Conservation (phyloP, 306 rosid species). For the Albizia julibrissin region DNA sequence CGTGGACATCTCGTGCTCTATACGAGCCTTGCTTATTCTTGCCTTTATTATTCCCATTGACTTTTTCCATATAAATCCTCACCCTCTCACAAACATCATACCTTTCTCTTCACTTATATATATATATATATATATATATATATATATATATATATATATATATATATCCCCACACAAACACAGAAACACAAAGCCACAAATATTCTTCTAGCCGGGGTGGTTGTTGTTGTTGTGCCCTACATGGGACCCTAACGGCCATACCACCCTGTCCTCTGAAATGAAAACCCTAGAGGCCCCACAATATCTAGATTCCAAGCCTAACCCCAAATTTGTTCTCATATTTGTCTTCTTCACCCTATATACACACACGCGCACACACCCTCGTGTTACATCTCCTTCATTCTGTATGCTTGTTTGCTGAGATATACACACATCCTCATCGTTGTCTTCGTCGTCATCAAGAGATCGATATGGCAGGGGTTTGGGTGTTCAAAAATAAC, state of each 20-base stretch:
- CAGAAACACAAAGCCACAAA: not conserved
- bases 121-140: too few relatives aligned
- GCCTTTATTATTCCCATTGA: constrained; percentile 11
- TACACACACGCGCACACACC: constrained; percentile 26
- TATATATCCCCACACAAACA: not conserved
- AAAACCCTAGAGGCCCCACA: constrained; percentile 50
- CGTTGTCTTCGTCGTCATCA: too few relatives aligned
- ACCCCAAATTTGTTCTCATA: constrained; percentile 27
- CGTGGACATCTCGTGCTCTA: constrained; percentile 74
- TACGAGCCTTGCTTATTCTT: not conserved
- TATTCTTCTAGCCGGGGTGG: constrained; percentile 34
- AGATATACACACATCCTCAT: not conserved
- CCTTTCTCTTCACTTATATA: too few relatives aligned
- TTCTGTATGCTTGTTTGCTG: not conserved
- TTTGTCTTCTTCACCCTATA: not conserved
- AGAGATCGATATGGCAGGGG: constrained; percentile 53
- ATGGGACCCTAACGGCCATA: constrained; percentile 38
- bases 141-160: too few relatives aligned
- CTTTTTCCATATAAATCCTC: not conserved
- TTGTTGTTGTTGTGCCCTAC: constrained; percentile 48
- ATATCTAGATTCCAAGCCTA: constrained; percentile 61
- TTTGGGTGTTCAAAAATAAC: constrained; percentile 65
- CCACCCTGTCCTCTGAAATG: constrained; percentile 31
- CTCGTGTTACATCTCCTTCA: not conserved
- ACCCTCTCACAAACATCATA: too few relatives aligned